A percentile compares a stretch with the other conserved stretches of the same genome.
These are phyloP conservation scores for Crithidia brevicula DNA, from an alignment of 208 protist genomes.

Conservation along the genomic window DNA sequence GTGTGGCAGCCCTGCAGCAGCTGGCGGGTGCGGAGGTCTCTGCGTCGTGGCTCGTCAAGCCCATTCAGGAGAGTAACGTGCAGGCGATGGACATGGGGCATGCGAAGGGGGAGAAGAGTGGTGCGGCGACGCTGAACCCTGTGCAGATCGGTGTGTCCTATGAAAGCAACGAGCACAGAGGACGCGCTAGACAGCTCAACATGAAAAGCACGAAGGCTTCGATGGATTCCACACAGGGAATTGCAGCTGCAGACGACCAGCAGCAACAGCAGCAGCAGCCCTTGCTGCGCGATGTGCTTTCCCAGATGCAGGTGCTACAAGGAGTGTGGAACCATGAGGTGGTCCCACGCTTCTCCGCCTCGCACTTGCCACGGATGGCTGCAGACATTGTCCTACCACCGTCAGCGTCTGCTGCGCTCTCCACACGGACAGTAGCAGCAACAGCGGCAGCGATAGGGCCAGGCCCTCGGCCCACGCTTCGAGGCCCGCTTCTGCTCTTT, in stretches of 20 bases:
- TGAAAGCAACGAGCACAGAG: slow-evolving; percentile 17
- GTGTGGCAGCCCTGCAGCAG: slow-evolving; percentile 45
- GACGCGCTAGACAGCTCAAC: no score
- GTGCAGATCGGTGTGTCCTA: slow-evolving; percentile 29
- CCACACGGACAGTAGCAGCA: not conserved
- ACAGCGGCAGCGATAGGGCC: not conserved
- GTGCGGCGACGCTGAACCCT: not conserved
- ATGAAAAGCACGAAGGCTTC: no score
- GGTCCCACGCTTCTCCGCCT: slow-evolving; percentile 14
- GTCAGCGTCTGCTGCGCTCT: not conserved
- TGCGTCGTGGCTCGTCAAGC: slow-evolving; percentile 14
- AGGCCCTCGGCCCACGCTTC: slow-evolving; percentile 10
- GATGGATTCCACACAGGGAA: not conserved
- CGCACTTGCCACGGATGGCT: slow-evolving; percentile 9
- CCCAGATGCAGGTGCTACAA: slow-evolving; percentile 42
- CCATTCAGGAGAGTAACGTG: slow-evolving; percentile 6
- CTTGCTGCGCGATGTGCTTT: slow-evolving; percentile 30
- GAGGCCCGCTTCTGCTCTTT: slow-evolving; percentile 35
- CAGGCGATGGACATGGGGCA: no score
- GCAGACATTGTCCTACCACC: not conserved
- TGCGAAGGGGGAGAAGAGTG: no score
- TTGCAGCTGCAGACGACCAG: not conserved
- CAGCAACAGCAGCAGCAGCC: not conserved
- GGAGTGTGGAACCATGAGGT: slow-evolving; percentile 49
- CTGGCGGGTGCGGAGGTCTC: slow-evolving; percentile 55